Evolutionary conservation across 345 rosid species (phyloP), one percentile per base, ranked within the genome.

Genomic region (Citrus hindsii): DNA sequence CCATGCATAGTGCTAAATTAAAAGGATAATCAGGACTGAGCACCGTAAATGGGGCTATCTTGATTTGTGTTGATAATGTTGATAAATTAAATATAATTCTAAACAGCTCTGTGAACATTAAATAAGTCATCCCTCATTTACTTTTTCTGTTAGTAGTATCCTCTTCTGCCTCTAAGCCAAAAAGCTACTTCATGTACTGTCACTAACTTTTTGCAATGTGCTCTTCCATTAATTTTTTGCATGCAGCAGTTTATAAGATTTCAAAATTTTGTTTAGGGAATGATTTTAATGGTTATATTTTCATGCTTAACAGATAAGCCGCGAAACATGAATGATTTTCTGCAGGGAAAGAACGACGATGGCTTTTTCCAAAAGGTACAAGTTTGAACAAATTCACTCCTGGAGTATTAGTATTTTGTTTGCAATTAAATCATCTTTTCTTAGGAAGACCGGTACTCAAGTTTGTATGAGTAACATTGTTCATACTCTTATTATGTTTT

Each of bases 331-430:
- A 82, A 81, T 81, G 90, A 87, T 81, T 71, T 75, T 72, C 35
- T 84, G 82, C 93, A 88, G 62, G 87, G 85, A 42, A 90, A 90
- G 86, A 89, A 68, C 76, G 92, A 80, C 24, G 75, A 83, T 65
- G 92, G 94, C 76, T 91, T 90, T 79, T 89, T 90, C 69, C 90
- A 79, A 64, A 92, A 93, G 98, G 98, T 92, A 87, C 27, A 79
- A 38, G 12, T 58, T 25, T 56, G 37, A 75, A 48, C 46, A 67
- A 59, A 67, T 67, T 56, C 38, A n/a, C 22, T 67, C 24, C 37
- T 37, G 19, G 38, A 18, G 37, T 19, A 25, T 25, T 56, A n/a
- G 2, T 53, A 27, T 35, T 25, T 32, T 38, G 42, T 56, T 67
- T 67, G 38, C 18, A 40, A 24, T 25, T 59, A 5, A 46, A 37